Percentiles rank a stretch among this genome's conserved stretches.
phyloP scores from a whole-genome alignment of 208 protist genomes.

The Crithidia bombi region DNA sequence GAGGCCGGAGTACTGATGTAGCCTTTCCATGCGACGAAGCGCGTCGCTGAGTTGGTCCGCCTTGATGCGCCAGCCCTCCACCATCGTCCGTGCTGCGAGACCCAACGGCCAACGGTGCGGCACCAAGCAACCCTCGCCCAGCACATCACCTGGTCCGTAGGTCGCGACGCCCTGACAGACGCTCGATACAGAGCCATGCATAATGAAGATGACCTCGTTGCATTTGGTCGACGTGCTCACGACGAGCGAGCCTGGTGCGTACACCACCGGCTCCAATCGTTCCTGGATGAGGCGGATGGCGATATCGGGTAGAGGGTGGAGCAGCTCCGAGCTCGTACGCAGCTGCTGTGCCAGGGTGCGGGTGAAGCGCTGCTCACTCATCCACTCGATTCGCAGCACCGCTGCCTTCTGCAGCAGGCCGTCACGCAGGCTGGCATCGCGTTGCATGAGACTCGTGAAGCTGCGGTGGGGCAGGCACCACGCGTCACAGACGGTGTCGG shows the following conservation, averaged over 20 bases:
- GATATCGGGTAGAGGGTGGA: constrained; percentile 58
- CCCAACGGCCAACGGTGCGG: constrained; percentile 84
- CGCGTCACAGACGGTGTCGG: constrained; percentile 76
- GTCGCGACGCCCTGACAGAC: constrained; percentile 68
- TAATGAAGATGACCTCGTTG: constrained; percentile 76
- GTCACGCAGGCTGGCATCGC: constrained; percentile 68
- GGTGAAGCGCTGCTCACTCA: constrained; percentile 84
- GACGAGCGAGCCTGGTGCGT: constrained; percentile 71
- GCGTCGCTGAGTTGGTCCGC: constrained; percentile 65
- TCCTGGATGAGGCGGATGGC: constrained; percentile 86
- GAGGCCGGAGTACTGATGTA: constrained; percentile 77
- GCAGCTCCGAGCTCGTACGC: constrained; percentile 64
- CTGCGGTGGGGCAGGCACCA: constrained; percentile 77
- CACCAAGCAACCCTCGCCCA: constrained; percentile 83
- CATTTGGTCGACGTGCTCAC: constrained; percentile 74
- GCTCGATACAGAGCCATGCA: constrained; percentile 61
- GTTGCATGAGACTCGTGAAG: constrained; percentile 65
- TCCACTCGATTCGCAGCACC: constrained; percentile 83
- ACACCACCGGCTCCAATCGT: constrained; percentile 81
- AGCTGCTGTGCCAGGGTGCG: constrained; percentile 62
- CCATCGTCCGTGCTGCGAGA: constrained; percentile 76
- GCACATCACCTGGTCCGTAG: constrained; percentile 75
- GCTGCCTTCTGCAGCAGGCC: constrained; percentile 75
- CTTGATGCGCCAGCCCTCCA: constrained; percentile 86
- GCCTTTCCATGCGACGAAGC: constrained; percentile 61